Base-by-base conservation (phyloP, 192 early-diverging fungal genomes). In the Diversispora epigaea region DNA sequence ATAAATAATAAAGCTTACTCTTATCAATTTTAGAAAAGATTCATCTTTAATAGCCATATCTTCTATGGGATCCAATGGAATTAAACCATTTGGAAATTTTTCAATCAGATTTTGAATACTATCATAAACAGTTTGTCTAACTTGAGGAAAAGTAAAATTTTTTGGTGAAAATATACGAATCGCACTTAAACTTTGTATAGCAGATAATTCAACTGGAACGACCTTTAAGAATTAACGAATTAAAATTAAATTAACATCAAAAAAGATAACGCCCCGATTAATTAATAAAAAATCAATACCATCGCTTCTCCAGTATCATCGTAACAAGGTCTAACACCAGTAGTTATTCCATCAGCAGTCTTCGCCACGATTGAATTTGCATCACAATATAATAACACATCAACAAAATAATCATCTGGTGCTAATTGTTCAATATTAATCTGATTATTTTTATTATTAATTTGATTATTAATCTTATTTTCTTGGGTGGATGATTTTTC, bases 41-140 rank as follows among this genome's bases (percentile, higher is more conserved):
- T 87, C 84, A 56, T 97, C 96, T 61, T 79, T 86, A 74, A 99
- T 96, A 40, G 84, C 82, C 94, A 99, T 96, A 69, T 99, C 93
- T 55, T 88, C 86, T 45, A 96, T 81, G 15, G 97, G 95, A 77
- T 99, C 95, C 78, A 99, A 79, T n/a, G 89, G 77, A n/a, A 95
- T 96, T 15, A 96, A 81, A 0, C 90, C 90, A 46, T 90, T 86
- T 5, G 85, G 83, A 65, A 96, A 92, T 32, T 93, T 87, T 70
- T 80, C 83, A 49, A 88, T 77, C 1, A 95, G 88, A 80, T 95
- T 93, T 57, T 84, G 71, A 8, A 99, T 67, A 17, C 84, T 89
- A 58, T 89, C 89, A 56, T 86, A 80, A 63, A 92, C 81, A 68
- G 90, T 83, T 43, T 91, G 85, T 46, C 80, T 80, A 52, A 92